A percentile compares a stretch with the other conserved stretches of the same genome.
phyloP scores from a whole-genome alignment of 2,329 filamentous ascomycete genomes.

The Calonectria pauciramosa region DNA sequence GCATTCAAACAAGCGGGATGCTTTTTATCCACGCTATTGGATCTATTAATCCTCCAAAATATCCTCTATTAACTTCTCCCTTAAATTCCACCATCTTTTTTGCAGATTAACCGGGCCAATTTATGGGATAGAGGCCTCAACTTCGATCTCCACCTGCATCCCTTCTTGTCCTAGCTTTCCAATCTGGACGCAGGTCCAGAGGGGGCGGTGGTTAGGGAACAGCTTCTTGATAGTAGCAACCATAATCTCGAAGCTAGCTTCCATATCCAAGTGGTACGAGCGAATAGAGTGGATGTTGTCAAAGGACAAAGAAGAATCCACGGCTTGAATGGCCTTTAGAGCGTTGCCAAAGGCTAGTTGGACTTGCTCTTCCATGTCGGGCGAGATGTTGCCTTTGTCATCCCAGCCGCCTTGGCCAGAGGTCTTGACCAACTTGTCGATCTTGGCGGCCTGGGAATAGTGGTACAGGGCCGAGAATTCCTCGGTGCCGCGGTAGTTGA shows the following conservation, averaged over 20 bases:
- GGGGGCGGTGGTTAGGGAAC: constrained; percentile 26
- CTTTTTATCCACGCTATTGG: not conserved
- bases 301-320: constrained; percentile 7
- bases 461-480: constrained; percentile 20
- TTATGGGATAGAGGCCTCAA: constrained; percentile 14
- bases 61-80: not conserved
- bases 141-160: constrained; percentile 31
- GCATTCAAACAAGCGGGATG: not conserved
- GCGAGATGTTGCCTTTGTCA: constrained; percentile 16
- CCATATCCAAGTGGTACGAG: constrained; percentile 28
- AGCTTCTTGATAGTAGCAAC: constrained; percentile 24
- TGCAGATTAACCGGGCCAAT: not conserved
- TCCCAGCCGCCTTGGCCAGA: constrained; percentile 33
- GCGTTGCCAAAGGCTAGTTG: constrained; percentile 22
- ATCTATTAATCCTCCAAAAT: too few species aligned
- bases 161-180: constrained; percentile 28
- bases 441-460: constrained; percentile 30
- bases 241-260: constrained; percentile 29
- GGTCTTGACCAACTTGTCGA: constrained; percentile 23
- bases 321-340: constrained; percentile 16
- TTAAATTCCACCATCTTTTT: not conserved
- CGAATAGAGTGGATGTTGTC: constrained; percentile 24
- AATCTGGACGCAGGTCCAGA: constrained; percentile 30
- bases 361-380: constrained; percentile 18
- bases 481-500: constrained; percentile 30